Base-by-base conservation (phyloP, 108 stramenopile species). In the Nannochloropsis granulata region DNA sequence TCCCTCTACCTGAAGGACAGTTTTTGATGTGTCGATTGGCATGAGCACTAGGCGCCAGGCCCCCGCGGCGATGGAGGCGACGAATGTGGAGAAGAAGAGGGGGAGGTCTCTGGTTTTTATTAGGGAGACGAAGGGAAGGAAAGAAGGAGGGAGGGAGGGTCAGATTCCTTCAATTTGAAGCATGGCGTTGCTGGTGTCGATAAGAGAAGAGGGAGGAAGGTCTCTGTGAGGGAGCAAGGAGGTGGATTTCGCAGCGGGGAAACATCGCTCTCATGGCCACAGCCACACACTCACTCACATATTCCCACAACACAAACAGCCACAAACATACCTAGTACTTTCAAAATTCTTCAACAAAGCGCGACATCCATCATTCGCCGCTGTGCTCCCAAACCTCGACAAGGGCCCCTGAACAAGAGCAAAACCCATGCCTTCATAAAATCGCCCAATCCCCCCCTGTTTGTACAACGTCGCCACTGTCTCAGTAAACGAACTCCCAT, bases 11-110 rank as follows among this genome's bases (percentile, higher is more conserved):
- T 95, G 95, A 90, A 96, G 92, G 56, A 90, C 94, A n/a, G 96
- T 96, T 87, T 98, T 98, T 80, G 90, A 93, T n/a, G 95, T 93
- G 90, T 98, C 97, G 45, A 98, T 88, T 0, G 97, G 97, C 94
- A 94, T 95, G 23, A 96, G 84, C 85, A 94, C 25, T 24, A 96
- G 94, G 81, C 97, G 87, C 94, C 95, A 98, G 21, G 89, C 43
- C 25, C 94, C 96, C 23, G 97, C 97, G 42, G 95, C 86, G 14
- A 94, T 14, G 56, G 91, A 89, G 24, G 93, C 94, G 24, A 95
- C 88, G 12, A 94, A 83, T 24, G 95, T 95, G 25, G 92, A 90
- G 24, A 92, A 45, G 45, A 91, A 94, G 9, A 95, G 91, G 44
- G 94, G 94, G 92, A 95, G 94, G 78, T 90, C 21, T 81, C 83